Evolutionary conservation across 108 stramenopile genomes (phyloP).

Genomic region (Epithemia pelagica): DNA sequence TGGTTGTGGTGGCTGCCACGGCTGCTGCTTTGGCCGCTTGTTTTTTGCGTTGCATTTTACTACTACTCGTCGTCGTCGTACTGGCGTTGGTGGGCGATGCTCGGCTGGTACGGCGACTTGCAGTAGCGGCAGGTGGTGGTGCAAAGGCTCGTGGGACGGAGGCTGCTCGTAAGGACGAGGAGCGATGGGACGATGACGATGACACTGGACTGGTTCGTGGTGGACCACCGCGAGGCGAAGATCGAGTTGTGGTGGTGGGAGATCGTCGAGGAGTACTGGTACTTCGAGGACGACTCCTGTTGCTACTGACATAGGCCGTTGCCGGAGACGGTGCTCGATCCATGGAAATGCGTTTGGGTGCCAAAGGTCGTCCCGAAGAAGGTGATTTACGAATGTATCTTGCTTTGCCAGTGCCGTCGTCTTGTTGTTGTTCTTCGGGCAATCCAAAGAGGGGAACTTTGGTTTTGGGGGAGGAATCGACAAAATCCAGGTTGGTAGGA

Average conservation of each 20-base stretch:
- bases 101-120: too few species aligned
- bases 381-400: too few species aligned
- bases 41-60: too few species aligned
- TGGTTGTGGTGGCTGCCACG: too few species aligned
- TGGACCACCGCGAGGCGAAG: neutral
- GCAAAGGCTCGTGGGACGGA: neutral
- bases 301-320: neutral
- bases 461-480: neutral
- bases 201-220: neutral
- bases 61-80: too few species aligned
- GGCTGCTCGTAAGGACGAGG: neutral
- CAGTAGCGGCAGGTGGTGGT: neutral
- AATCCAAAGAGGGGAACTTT: neutral
- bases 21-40: too few species aligned
- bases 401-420: neutral
- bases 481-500: neutral
- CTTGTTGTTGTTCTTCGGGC: neutral
- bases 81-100: too few species aligned
- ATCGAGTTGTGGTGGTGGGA: neutral
- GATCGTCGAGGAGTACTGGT: neutral
- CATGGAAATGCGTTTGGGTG: neutral
- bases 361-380: neutral
- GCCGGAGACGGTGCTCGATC: slow-evolving; percentile 1
- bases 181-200: too few species aligned
- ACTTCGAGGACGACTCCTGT: neutral